Percentiles rank a stretch among this genome's conserved stretches.
These are phyloP conservation scores for Striga asiatica DNA, from an alignment of 257 asterid genomes.

Conservation along the genomic window DNA sequence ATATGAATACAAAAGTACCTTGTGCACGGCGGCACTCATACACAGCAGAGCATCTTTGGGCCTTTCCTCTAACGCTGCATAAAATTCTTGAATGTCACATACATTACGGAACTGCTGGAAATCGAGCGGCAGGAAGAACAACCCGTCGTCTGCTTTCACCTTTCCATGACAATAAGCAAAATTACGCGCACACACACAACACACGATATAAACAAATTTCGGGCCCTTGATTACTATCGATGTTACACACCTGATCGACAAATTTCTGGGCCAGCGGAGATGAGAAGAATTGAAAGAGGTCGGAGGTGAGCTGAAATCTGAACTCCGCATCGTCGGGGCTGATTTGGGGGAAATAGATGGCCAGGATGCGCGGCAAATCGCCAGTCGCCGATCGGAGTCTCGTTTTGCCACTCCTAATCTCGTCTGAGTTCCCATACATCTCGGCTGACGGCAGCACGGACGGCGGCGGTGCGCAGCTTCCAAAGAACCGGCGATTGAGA, in stretches of 20 bases:
- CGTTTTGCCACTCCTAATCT: constrained; percentile 15
- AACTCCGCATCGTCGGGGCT: constrained; percentile 38
- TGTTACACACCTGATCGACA: constrained; percentile 50
- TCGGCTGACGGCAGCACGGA: constrained; percentile 8
- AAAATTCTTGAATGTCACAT: constrained; percentile 45
- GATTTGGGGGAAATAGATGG: constrained; percentile 44
- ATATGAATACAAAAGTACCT: constrained; percentile 52
- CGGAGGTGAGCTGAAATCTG: constrained; percentile 43
- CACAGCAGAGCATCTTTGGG: constrained; percentile 76
- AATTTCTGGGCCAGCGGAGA: constrained; percentile 33
- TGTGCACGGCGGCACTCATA: constrained; percentile 79
- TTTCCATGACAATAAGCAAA: constrained; percentile 18
- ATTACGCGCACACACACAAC: background rate
- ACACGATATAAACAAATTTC: no score
- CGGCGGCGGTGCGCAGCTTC: constrained; percentile 7
- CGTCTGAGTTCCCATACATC: constrained; percentile 34
- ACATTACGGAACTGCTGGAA: constrained; percentile 65
- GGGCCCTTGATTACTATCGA: no score
- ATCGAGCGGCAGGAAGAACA: constrained; percentile 54
- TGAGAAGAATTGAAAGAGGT: constrained; percentile 58
- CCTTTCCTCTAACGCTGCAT: constrained; percentile 42
- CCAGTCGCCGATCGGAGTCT: constrained; percentile 17
- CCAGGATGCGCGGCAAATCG: constrained; percentile 34
- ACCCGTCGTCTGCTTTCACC: constrained; percentile 65
- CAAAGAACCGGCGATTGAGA: constrained; percentile 15